phyloP scores from a whole-genome alignment of 2,329 filamentous ascomycete genomes.

The Chaetomium strumarium region DNA sequence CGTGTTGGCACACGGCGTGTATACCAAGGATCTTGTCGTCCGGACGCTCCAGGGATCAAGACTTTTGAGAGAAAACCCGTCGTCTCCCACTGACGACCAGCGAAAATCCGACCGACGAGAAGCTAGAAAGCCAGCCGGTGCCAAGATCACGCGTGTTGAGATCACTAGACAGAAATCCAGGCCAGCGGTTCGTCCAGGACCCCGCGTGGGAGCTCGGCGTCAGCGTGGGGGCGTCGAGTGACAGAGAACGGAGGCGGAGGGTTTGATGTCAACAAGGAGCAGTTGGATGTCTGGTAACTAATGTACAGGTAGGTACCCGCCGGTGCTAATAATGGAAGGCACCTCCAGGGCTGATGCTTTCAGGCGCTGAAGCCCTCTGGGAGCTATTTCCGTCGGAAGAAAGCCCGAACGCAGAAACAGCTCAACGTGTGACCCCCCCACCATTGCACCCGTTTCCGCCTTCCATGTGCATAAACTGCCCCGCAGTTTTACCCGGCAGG shows the following conservation, averaged over 20 bases:
- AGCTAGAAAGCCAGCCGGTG: not conserved
- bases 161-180: constrained; percentile 6
- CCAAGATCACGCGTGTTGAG: constrained; percentile 1
- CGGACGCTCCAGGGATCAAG: not conserved
- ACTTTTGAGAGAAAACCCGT: not conserved
- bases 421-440: constrained; percentile 10
- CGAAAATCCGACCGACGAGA: not conserved
- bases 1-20: constrained; percentile 5
- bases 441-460: constrained; percentile 4
- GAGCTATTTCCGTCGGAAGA: not conserved
- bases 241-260: not conserved
- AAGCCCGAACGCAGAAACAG: not conserved
- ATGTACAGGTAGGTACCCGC: no score
- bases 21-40: not conserved
- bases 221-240: constrained; percentile 1
- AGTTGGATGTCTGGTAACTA: no score
- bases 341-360: not conserved
- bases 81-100: not conserved
- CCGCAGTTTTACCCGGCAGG: constrained; percentile 1
- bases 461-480: not conserved
- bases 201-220: not conserved
- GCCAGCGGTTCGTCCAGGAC: not conserved
- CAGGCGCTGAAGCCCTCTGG: not conserved
- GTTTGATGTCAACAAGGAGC: not conserved
- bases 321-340: no score